Evolutionary conservation across 495 filamentous ascomycete genomes (phyloP).

Genomic region (Umbilicaria muhlenbergii): DNA sequence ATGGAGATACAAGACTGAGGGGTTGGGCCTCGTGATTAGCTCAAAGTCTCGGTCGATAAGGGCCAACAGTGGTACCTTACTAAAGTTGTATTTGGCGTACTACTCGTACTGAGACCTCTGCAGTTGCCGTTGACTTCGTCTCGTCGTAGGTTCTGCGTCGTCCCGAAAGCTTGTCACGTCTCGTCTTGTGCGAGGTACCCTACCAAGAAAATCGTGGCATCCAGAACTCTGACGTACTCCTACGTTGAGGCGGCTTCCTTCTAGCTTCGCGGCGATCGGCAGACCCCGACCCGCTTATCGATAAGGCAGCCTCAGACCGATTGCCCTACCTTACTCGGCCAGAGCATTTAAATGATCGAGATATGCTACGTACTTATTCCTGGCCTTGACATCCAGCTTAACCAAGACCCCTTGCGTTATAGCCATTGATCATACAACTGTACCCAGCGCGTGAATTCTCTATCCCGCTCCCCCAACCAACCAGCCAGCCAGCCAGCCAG

Average conservation of each 20-base stretch:
- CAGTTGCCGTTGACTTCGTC: neutral
- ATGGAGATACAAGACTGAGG: too few relatives aligned
- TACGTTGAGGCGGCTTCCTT: too few relatives aligned
- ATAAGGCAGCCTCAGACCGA: slow-evolving; percentile 8
- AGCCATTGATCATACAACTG: too few relatives aligned
- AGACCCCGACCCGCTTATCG: neutral
- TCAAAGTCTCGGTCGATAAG: neutral
- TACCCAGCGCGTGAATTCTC: too few relatives aligned
- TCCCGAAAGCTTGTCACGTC: too few relatives aligned
- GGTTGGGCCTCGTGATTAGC: neutral
- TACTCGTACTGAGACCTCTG: too few relatives aligned
- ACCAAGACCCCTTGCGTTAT: too few relatives aligned
- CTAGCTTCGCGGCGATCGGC: neutral
- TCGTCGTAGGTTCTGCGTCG: too few relatives aligned
- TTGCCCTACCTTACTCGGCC: neutral
- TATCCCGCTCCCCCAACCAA: too few relatives aligned
- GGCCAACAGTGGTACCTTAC: neutral
- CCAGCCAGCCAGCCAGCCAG: too few relatives aligned
- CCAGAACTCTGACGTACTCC: too few relatives aligned
- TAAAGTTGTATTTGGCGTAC: too few relatives aligned
- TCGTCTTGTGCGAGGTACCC: neutral
- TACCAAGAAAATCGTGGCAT: neutral
- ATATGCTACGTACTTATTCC: slow-evolving; percentile 3
- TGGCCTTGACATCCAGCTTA: slow-evolving; percentile 1
- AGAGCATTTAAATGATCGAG: neutral